phyloP scores from a whole-genome alignment of 2,329 filamentous ascomycete species.

The Penicillium oxalicum region DNA sequence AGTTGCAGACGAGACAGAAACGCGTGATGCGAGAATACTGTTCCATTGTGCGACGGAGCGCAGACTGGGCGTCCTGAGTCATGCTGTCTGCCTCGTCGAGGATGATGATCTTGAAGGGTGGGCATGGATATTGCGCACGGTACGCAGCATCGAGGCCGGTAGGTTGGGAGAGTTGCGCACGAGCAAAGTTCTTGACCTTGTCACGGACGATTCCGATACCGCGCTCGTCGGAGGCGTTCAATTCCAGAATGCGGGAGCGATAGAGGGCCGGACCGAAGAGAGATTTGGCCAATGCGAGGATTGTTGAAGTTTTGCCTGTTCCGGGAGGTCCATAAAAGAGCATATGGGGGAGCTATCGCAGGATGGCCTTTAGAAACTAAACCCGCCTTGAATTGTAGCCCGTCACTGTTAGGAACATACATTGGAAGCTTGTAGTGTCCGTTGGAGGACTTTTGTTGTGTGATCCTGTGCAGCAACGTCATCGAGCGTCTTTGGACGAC shows the following conservation, averaged over 20 bases:
- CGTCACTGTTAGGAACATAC: slow-evolving; percentile 40
- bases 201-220: slow-evolving; percentile 95
- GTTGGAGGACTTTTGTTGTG: slow-evolving; percentile 84
- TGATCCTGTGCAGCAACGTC: slow-evolving; percentile 98
- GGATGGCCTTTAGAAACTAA: background rate
- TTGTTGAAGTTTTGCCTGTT: slow-evolving; percentile 95
- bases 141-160: slow-evolving; percentile 60
- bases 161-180: slow-evolving; percentile 84
- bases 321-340: slow-evolving; percentile 97
- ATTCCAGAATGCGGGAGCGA: slow-evolving; percentile 89
- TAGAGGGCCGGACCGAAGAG: slow-evolving; percentile 94
- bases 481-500: slow-evolving; percentile 84
- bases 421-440: slow-evolving; percentile 91
- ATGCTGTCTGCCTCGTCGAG: slow-evolving; percentile 97
- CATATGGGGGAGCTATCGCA: slow-evolving; percentile 79
- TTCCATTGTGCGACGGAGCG: slow-evolving; percentile 93
- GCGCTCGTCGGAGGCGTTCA: slow-evolving; percentile 98
- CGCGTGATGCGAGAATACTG: slow-evolving; percentile 93
- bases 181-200: slow-evolving; percentile 97
- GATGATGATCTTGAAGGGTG: slow-evolving; percentile 98
- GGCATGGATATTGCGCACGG: slow-evolving; percentile 72
- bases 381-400: too few relatives aligned
- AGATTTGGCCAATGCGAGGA: slow-evolving; percentile 93
- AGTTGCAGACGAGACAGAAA: slow-evolving; percentile 98
- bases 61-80: slow-evolving; percentile 96